Base-by-base conservation (phyloP, 176 grass and related monocot genomes). In the Zoysia pacifica region DNA sequence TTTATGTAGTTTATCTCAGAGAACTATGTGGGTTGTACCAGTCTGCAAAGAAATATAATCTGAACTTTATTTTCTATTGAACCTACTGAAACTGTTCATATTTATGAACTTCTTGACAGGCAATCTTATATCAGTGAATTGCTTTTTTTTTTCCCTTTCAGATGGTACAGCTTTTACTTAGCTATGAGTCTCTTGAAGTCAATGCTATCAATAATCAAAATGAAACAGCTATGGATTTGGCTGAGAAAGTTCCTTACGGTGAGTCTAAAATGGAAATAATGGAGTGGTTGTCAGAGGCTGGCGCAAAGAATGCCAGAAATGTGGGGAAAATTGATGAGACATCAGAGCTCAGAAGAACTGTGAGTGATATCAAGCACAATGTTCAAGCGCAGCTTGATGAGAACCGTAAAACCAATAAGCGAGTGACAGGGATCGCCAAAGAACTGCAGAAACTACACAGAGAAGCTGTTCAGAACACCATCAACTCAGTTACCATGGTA, bases 311-410 rank as follows among this genome's bases (percentile, higher is more conserved):
- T 90, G 90, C 96, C 6, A 81, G 82, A 74, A 83, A 95, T 85
- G 90, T 99, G 2, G 96, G 96, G 7, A 86, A 89, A 77, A 49
- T 86, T 76, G 96, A 99, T 65, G 86, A 95, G 65, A 71, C 91
- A 12, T 91, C 91, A 48, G 90, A 95, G 85, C 86, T 99, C 55
- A 87, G 96, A 58, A 92, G 96, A 76, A 99, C 92, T 7, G 96
- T 99, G 54, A 99, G 96, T 72, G 96, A 99, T 78, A 99, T 99
- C 81, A 99, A 93, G 84, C 96, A 99, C 76, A 91, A 95, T 16
- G 86, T 99, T 64, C 92, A 95, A 70, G 86, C 88, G 41, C 96
- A 99, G 75, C 88, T 99, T 80, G 87, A 79, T 6, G 92, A 99
- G 82, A 99, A 99, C 39, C 88, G 86, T 66, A 94, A 95, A 88